Evolutionary conservation across 495 filamentous ascomycete genomes (phyloP).

Genomic region (Penicillium salamii): DNA sequence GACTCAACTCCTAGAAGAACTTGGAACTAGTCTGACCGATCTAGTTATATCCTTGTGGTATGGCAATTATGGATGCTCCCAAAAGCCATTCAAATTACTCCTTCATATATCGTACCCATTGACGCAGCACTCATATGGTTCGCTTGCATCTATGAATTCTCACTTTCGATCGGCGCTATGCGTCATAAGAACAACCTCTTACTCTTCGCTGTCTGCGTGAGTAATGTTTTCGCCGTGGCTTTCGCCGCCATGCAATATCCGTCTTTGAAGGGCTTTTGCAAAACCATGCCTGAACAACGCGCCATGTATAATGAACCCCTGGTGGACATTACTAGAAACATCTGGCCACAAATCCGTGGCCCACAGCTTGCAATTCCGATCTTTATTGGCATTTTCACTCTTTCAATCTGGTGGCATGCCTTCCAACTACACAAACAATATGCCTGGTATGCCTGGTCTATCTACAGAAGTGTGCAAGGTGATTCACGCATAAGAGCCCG

Average conservation of each 20-base stretch:
- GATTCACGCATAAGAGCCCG: conserved; percentile 4
- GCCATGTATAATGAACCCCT: no score
- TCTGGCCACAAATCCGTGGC: conserved; percentile 15
- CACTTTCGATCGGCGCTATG: not conserved
- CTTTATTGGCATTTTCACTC: conserved; percentile 12
- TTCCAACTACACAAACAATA: conserved; percentile 22
- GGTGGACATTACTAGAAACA: conserved; percentile 10
- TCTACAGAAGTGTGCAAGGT: conserved; percentile 20
- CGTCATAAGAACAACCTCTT: not conserved
- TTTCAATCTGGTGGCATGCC: conserved; percentile 10
- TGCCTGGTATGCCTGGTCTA: conserved; percentile 22
- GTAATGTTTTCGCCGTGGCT: not conserved
- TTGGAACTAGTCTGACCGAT: not conserved
- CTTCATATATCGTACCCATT: not conserved
- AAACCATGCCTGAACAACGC: not conserved
- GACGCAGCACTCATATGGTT: not conserved
- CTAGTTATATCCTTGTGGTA: not conserved
- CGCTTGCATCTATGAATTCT: not conserved
- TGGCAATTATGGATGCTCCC: not conserved
- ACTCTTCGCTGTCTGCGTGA: not conserved
- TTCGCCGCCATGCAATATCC: conserved; percentile 19
- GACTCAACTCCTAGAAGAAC: not conserved
- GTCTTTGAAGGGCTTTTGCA: no score
- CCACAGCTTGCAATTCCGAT: conserved; percentile 12
- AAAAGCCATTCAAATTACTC: not conserved